These are phyloP conservation scores for Coriaria nepalensis DNA, from an alignment of 306 rosid species.

Conservation along the genomic window DNA sequence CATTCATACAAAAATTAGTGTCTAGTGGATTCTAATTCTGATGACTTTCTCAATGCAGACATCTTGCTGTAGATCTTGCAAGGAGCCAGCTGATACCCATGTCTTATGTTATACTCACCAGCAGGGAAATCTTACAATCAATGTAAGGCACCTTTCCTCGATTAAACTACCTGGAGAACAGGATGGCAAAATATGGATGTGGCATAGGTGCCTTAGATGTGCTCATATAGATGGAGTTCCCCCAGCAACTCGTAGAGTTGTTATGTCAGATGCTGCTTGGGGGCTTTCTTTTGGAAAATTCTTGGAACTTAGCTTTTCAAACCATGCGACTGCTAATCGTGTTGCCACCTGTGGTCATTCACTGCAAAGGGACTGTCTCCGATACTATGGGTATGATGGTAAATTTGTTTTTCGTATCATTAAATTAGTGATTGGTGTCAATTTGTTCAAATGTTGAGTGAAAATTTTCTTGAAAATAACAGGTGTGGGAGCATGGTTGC, in stretches of 20 bases:
- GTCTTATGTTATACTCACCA: slow-evolving; percentile 71
- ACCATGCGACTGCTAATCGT: slow-evolving; percentile 97
- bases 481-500: slow-evolving; percentile 96
- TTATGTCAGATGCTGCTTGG: slow-evolving; percentile 99
- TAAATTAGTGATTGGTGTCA: slow-evolving; percentile 6
- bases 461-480: slow-evolving; percentile 13
- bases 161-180: slow-evolving; percentile 74
- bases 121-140: slow-evolving; percentile 94
- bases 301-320: slow-evolving; percentile 96
- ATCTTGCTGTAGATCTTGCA: slow-evolving; percentile 60
- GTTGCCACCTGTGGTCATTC: slow-evolving; percentile 97
- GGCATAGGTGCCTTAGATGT: slow-evolving; percentile 94
- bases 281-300: slow-evolving; percentile 97
- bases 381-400: slow-evolving; percentile 71
- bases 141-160: slow-evolving; percentile 68
- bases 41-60: slow-evolving; percentile 29
- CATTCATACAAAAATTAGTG: background rate
- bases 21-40: background rate
- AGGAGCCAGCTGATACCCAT: slow-evolving; percentile 69
- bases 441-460: slow-evolving; percentile 13
- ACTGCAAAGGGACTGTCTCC: slow-evolving; percentile 94
- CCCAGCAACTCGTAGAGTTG: slow-evolving; percentile 84
- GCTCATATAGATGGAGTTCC: slow-evolving; percentile 82
- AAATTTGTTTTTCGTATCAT: slow-evolving; percentile 8
- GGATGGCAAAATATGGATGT: slow-evolving; percentile 98